phyloP scores from a whole-genome alignment of 139 green algal genomes.

The Yamagishiella unicocca region DNA sequence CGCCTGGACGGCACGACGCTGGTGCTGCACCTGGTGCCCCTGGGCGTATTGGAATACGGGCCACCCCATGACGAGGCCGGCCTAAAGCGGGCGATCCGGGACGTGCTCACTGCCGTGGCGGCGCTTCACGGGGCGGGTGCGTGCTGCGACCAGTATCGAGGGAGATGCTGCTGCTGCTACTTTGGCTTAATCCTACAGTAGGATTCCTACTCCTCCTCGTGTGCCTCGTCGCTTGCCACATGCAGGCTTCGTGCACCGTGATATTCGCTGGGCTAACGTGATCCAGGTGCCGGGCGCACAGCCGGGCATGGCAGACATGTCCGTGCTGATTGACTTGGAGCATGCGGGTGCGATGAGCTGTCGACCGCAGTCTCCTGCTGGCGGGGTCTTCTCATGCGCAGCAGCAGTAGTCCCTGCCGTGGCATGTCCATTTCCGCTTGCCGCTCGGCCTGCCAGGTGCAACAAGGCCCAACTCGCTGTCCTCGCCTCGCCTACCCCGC shows the following conservation, averaged over 20 bases:
- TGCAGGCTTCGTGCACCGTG: too few species aligned
- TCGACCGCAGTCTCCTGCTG: too few species aligned
- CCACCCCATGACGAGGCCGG: neutral
- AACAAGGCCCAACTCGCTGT: neutral
- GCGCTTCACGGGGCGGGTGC: neutral
- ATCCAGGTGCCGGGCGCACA: neutral
- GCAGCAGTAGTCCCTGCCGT: neutral
- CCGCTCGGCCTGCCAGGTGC: too few species aligned
- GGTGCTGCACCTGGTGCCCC: conserved; percentile 3
- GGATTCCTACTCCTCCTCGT: neutral
- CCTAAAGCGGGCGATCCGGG: conserved; percentile 8
- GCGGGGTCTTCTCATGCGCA: neutral
- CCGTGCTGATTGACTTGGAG: conserved; percentile 15
- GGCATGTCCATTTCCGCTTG: neutral
- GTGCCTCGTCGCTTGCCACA: neutral
- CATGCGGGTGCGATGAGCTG: neutral
- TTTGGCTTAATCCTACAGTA: too few species aligned
- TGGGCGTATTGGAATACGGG: neutral
- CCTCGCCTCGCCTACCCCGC: neutral
- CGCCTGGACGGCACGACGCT: neutral
- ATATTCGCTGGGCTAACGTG: conserved; percentile 5
- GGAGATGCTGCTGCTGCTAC: too few species aligned
- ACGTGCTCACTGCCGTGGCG: neutral
- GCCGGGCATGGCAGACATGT: neutral
- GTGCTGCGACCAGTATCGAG: neutral